Evolutionary conservation across 352 stramenopile genomes (phyloP), one percentile per base, ranked within the genome.

Genomic region (Globisporangium ultimum): DNA sequence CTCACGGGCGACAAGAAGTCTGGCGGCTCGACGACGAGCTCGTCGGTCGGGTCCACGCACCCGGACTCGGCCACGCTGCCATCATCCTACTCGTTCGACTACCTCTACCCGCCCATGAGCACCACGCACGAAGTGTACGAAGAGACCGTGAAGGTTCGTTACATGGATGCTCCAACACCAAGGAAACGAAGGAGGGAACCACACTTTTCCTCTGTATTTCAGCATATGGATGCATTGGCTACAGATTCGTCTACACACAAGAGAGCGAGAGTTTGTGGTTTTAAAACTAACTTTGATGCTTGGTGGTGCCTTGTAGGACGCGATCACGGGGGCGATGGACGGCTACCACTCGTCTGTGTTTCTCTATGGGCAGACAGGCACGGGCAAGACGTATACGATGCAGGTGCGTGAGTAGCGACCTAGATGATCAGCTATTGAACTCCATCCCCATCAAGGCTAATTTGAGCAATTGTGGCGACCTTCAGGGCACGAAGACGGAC

Each of bases 281-380:
- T 5, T 36, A 36, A 2, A 36, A 36, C 28, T 36, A 36, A 36
- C 28, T 6, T 5, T 36, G 28, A 0, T 28, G 24, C 28, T 36
- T 32, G 24, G 5, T 32, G 24, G 5, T 32, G 8, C 24, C 24
- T 41, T 4, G 7, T 14, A 87, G 72, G 80, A 89, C 61, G 78
- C 70, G 20, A 88, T 95, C 50, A 68, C 80, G 43, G 81, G 82
- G 4, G 74, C 78, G 11, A 81, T 90, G 28, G 73, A 91, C 9
- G 87, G 87, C 46, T 92, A 91, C 65, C 83, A 95, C 67, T 89
- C 84, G 55, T 89, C 84, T 15, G 84, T 97, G 22, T 95, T 97
- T 57, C 69, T 93, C n/a, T 97, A 97, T 61, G 90, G 90, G n/a
- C 90, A 97, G 74, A 97, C 88, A 2, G 78, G 79, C 50, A 96